Evolutionary conservation across 352 stramenopile species (phyloP).

Genomic region (Globisporangium carolinianum): DNA sequence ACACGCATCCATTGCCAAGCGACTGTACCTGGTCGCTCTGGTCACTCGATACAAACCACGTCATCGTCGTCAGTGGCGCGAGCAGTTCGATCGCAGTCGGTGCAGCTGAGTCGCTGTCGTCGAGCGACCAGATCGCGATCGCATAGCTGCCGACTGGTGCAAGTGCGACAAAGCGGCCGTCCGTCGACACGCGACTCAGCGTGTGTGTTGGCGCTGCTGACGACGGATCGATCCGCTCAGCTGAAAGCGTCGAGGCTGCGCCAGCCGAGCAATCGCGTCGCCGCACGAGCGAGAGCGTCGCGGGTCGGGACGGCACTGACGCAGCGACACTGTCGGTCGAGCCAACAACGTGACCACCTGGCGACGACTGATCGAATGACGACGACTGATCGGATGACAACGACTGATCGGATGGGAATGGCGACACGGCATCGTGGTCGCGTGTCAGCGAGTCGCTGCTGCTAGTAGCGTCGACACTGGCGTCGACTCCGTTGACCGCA

Average conservation of each 20-base stretch:
- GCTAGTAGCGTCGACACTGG: not conserved
- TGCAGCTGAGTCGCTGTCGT: not conserved
- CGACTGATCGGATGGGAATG: not conserved
- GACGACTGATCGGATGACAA: not conserved
- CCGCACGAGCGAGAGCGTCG: conserved; percentile 1
- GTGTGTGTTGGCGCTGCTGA: not conserved
- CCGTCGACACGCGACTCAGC: conserved; percentile 1
- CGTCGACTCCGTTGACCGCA: not conserved
- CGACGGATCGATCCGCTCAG: not conserved
- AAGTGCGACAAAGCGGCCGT: conserved; percentile 2
- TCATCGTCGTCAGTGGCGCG: conserved; percentile 4
- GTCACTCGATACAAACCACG: not conserved
- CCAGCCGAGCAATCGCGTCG: not conserved
- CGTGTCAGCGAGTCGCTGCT: not conserved
- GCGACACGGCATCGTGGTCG: not conserved
- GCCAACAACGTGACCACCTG: not conserved
- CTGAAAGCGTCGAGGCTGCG: not conserved
- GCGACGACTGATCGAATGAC: too few relatives aligned
- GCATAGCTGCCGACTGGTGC: not conserved
- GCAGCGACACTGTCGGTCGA: not conserved
- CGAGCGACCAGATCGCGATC: conserved; percentile 4
- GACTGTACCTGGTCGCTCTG: conserved; percentile 5
- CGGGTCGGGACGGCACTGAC: not conserved
- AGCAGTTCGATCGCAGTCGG: conserved; percentile 1
- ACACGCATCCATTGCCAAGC: not conserved